Conservation (phyloP, 2,329 filamentous ascomycete species). For the Hypoxylon sp. region DNA sequence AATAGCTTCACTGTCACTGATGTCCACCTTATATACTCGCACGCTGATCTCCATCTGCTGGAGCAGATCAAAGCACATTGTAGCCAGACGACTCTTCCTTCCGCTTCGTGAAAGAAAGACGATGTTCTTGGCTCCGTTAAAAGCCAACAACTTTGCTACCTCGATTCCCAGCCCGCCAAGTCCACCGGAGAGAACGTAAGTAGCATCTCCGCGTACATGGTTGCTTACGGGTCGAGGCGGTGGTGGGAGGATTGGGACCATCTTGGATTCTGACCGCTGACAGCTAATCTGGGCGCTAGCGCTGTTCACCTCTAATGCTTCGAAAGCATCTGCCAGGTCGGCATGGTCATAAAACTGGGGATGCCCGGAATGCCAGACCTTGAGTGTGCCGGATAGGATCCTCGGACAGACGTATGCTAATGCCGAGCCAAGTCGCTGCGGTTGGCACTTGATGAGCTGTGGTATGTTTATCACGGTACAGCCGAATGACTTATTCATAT, state of each 20-base stretch:
- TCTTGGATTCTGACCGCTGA: slow-evolving; percentile 16
- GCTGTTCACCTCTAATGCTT: slow-evolving; percentile 11
- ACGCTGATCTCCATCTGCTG: slow-evolving; percentile 51
- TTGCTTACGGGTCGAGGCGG: slow-evolving; percentile 17
- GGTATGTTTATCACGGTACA: slow-evolving; percentile 33
- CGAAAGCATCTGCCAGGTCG: slow-evolving; percentile 34
- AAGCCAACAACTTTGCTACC: slow-evolving; percentile 63
- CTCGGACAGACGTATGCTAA: slow-evolving; percentile 26
- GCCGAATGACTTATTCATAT: slow-evolving; percentile 27
- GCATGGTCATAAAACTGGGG: slow-evolving; percentile 29
- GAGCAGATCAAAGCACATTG: slow-evolving; percentile 50
- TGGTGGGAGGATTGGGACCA: slow-evolving; percentile 30
- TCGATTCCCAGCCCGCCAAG: slow-evolving; percentile 68
- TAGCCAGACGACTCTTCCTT: slow-evolving; percentile 42
- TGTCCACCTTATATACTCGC: slow-evolving; percentile 55
- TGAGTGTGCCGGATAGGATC: slow-evolving; percentile 16
- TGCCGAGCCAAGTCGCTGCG: slow-evolving; percentile 28
- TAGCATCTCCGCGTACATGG: slow-evolving; percentile 48
- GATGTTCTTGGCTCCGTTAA: slow-evolving; percentile 63
- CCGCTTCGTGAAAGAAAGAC: slow-evolving; percentile 66
- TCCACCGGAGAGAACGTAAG: slow-evolving; percentile 69
- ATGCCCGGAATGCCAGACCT: slow-evolving; percentile 6
- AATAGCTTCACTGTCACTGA: slow-evolving; percentile 55
- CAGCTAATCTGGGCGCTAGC: slow-evolving; percentile 24
- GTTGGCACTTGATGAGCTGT: slow-evolving; percentile 31